These are phyloP conservation scores for Penicillium crystallinum DNA, from an alignment of 495 filamentous ascomycete genomes.

Conservation along the genomic window DNA sequence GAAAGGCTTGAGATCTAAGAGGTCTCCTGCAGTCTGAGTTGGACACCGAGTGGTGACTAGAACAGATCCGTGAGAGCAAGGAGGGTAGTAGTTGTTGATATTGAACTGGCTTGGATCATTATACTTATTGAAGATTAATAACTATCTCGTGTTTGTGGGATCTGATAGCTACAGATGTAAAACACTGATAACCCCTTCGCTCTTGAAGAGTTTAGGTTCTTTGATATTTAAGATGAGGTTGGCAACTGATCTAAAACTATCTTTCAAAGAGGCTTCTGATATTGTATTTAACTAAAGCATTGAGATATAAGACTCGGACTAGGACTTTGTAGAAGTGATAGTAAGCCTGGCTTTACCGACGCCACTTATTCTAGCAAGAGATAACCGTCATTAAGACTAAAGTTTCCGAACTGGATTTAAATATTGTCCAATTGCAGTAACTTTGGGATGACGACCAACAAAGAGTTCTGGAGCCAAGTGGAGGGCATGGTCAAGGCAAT, in stretches of 20 bases:
- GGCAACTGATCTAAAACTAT: conserved; percentile 8
- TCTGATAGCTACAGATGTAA: conserved; percentile 4
- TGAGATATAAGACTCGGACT: background rate
- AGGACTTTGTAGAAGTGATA: conserved; percentile 7
- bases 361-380: conserved; percentile 1
- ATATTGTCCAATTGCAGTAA: background rate
- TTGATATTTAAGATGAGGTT: background rate
- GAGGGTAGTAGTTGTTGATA: conserved; percentile 4
- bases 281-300: conserved; percentile 10
- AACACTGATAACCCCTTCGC: background rate
- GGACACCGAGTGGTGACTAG: conserved; percentile 1
- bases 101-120: conserved; percentile 4
- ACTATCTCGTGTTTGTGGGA: conserved; percentile 3
- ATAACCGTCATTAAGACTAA: background rate
- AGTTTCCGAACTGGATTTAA: background rate
- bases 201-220: background rate
- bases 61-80: conserved; percentile 4
- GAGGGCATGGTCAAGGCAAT: conserved; percentile 2
- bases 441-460: conserved; percentile 2
- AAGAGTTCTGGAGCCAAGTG: conserved; percentile 6
- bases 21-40: background rate
- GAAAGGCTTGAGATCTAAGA: conserved; percentile 1
- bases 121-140: conserved; percentile 14
- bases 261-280: conserved; percentile 8
- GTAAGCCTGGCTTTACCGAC: conserved; percentile 16